A percentile compares a stretch with the other conserved stretches of the same genome.
phyloP scores from a whole-genome alignment of 192 early-diverging fungal genomes.

The Hyaloraphidium curvatum region DNA sequence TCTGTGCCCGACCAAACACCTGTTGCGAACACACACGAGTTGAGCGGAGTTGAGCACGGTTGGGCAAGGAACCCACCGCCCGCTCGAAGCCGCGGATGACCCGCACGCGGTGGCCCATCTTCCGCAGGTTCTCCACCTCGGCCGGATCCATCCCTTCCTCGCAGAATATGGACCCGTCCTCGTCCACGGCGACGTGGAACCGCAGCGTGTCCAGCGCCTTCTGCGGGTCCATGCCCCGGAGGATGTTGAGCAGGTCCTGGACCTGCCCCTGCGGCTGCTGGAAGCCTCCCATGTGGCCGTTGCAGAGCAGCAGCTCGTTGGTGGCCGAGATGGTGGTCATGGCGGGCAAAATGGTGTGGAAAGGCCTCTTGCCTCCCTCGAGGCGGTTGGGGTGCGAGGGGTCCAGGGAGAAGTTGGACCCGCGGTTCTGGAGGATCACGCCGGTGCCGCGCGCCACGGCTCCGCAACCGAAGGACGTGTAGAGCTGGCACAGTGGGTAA shows the following conservation, averaged over 20 bases:
- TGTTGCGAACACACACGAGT: background rate
- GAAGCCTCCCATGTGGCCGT: conserved; percentile 39
- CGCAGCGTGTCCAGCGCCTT: conserved; percentile 45
- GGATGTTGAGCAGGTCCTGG: conserved; percentile 50
- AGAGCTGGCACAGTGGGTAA: conserved; percentile 2
- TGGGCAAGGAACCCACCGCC: conserved; percentile 7
- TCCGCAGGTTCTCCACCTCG: conserved; percentile 21
- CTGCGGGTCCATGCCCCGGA: conserved; percentile 37
- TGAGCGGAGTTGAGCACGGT: background rate
- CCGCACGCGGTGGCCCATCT: conserved; percentile 36
- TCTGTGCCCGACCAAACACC: conserved; percentile 59
- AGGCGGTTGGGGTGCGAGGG: conserved; percentile 39
- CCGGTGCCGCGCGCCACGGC: conserved; percentile 38
- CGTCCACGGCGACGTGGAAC: no score
- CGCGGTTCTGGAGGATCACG: conserved; percentile 48
- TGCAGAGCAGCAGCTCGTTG: conserved; percentile 19
- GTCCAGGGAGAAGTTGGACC: conserved; percentile 39
- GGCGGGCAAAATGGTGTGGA: conserved; percentile 61
- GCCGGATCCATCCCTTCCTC: conserved; percentile 17
- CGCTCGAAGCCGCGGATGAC: conserved; percentile 21
- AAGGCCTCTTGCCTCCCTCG: conserved; percentile 45
- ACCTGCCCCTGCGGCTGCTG: conserved; percentile 76
- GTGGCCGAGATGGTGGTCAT: conserved; percentile 25
- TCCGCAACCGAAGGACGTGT: conserved; percentile 17
- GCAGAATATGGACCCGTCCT: no score